These are phyloP conservation scores for Dactylonectria estremocensis DNA, from an alignment of 2,329 filamentous ascomycete genomes.

Conservation along the genomic window DNA sequence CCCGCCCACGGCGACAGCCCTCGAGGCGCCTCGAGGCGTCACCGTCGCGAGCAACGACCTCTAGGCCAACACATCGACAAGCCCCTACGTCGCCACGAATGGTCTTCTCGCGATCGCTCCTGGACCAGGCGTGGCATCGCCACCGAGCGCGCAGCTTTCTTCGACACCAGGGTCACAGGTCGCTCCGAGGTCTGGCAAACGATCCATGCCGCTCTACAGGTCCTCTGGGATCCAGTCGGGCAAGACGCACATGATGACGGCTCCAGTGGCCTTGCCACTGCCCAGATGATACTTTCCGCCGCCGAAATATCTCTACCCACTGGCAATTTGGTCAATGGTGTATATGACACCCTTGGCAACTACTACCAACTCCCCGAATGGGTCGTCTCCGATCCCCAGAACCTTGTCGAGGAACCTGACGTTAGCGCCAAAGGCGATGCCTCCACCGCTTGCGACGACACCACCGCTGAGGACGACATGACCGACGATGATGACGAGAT, in stretches of 20 bases:
- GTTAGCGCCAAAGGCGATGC: conserved; percentile 50
- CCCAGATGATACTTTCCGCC: conserved; percentile 86
- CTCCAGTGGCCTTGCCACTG: conserved; percentile 70
- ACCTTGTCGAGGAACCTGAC: conserved; percentile 59
- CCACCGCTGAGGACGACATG: conserved; percentile 56
- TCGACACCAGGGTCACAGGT: conserved; percentile 89
- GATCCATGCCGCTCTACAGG: conserved; percentile 76
- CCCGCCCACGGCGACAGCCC: conserved; percentile 43
- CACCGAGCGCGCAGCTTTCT: conserved; percentile 85
- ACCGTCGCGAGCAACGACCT: conserved; percentile 57
- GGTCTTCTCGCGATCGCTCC: conserved; percentile 72
- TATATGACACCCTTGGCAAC: conserved; percentile 79
- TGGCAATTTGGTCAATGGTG: conserved; percentile 79
- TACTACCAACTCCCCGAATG: conserved; percentile 79
- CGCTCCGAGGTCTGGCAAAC: conserved; percentile 85
- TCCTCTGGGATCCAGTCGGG: conserved; percentile 73
- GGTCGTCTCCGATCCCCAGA: conserved; percentile 78
- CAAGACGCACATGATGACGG: conserved; percentile 56
- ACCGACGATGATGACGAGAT: conserved; percentile 59
- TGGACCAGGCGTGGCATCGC: conserved; percentile 82
- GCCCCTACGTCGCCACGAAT: conserved; percentile 76
- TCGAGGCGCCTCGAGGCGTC: conserved; percentile 48
- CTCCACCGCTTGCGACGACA: conserved; percentile 57
- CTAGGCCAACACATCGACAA: conserved; percentile 79
- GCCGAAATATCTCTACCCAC: conserved; percentile 83